Conservation (phyloP, 2,329 filamentous ascomycete species). For the Pseudohalonectria lignicola region DNA sequence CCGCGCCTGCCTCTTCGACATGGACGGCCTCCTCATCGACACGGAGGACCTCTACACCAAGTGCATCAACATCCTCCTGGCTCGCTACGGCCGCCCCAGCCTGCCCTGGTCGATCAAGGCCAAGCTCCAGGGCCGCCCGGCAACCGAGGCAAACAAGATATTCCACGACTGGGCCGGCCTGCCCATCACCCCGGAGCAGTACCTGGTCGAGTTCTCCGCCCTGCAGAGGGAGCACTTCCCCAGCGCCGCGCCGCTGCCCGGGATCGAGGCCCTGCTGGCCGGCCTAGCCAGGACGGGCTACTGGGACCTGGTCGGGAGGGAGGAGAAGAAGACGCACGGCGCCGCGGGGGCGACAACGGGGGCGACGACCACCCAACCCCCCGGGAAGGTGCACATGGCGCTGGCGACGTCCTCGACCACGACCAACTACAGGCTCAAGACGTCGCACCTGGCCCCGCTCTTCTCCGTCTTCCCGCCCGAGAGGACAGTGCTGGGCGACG, state of each 20-base stretch:
- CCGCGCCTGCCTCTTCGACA: constrained; percentile 92
- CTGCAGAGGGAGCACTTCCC: constrained; percentile 68
- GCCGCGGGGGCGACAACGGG: constrained; percentile 9
- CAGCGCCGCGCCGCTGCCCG: constrained; percentile 63
- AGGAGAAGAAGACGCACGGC: constrained; percentile 5
- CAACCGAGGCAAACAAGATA: constrained; percentile 38
- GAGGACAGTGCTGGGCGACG: constrained; percentile 78
- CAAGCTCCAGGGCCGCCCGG: constrained; percentile 56
- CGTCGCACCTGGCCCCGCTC: constrained; percentile 44
- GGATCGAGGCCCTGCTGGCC: constrained; percentile 57
- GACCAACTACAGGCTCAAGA: constrained; percentile 69
- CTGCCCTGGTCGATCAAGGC: constrained; percentile 96
- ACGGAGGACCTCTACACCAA: constrained; percentile 83
- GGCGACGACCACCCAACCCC: constrained; percentile 17
- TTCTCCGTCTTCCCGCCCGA: constrained; percentile 55
- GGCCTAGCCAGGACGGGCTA: constrained; percentile 43
- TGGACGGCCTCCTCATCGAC: constrained; percentile 93
- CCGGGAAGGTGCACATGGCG: constrained; percentile 59
- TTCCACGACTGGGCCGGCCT: constrained; percentile 75
- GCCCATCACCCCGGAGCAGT: constrained; percentile 63
- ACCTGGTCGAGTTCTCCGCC: constrained; percentile 42
- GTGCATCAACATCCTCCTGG: constrained; percentile 73
- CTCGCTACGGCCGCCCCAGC: constrained; percentile 57
- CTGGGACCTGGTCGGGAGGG: constrained; percentile 26
- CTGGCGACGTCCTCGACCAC: constrained; percentile 72